Percentiles rank a stretch among this genome's conserved stretches.
Evolutionary conservation across 164 flowering plant genomes (phyloP).

Genomic region (Hamamelis virginiana): DNA sequence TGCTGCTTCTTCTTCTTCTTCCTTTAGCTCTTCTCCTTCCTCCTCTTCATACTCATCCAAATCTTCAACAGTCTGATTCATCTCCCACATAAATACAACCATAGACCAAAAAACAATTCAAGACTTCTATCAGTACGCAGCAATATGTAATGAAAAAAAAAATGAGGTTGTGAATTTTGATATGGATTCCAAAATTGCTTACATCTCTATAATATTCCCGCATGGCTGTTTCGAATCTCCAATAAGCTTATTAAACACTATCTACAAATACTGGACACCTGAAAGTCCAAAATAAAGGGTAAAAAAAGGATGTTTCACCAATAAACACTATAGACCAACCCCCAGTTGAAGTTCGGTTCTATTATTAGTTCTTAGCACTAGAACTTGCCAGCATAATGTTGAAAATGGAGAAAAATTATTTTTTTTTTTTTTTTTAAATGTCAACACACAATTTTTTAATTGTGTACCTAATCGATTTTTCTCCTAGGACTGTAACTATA

Average conservation of each 20-base stretch:
- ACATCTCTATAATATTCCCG: slow-evolving; percentile 48
- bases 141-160: background rate
- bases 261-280: slow-evolving; percentile 3
- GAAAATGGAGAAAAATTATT: no score
- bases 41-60: slow-evolving; percentile 61
- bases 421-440: no score
- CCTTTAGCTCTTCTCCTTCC: slow-evolving; percentile 28
- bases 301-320: background rate
- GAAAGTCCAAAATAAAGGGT: background rate
- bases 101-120: background rate
- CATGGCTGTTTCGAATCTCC: slow-evolving; percentile 29
- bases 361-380: background rate
- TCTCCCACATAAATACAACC: slow-evolving; percentile 23
- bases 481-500: no score
- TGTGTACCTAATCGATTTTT: no score
- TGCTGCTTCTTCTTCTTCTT: no score
- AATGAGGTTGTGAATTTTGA: background rate
- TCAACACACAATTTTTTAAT: no score
- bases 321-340: background rate
- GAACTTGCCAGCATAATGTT: no score
- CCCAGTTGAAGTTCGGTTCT: background rate
- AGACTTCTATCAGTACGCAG: background rate
- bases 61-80: slow-evolving; percentile 30
- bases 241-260: background rate
- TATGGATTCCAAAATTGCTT: slow-evolving; percentile 12